Evolutionary conservation across 179 eudicot species (phyloP).

Genomic region (Kewa caespitosa): DNA sequence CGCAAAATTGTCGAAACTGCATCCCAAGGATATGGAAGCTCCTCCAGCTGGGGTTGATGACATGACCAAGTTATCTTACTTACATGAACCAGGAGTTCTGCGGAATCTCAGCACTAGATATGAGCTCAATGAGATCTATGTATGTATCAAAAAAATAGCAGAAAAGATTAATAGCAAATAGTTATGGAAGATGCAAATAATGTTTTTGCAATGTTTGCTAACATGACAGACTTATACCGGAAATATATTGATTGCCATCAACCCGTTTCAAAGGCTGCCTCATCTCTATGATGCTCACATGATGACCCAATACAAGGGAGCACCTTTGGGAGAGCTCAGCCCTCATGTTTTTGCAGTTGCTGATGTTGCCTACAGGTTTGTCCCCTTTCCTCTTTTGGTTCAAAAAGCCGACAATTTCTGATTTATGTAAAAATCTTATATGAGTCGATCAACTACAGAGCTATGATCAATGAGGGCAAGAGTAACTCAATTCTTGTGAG

Average conservation of each 20-base stretch:
- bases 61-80: constrained; percentile 91
- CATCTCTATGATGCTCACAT: constrained; percentile 88
- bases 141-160: constrained; percentile 32
- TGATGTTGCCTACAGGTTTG: constrained; percentile 90
- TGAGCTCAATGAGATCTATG: constrained; percentile 93
- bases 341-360: constrained; percentile 99
- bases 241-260: constrained; percentile 92
- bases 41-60: constrained; percentile 97
- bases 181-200: neutral
- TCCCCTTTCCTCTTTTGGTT: neutral
- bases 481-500: constrained; percentile 97
- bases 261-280: constrained; percentile 94
- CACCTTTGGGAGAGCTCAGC: constrained; percentile 88
- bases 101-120: constrained; percentile 79
- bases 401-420: neutral
- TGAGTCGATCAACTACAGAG: constrained; percentile 53
- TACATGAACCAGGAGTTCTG: constrained; percentile 96
- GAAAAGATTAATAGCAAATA: neutral
- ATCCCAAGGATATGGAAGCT: constrained; percentile 95
- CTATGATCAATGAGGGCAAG: constrained; percentile 88
- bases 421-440: neutral
- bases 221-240: constrained; percentile 89
- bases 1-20: constrained; percentile 65
- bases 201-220: constrained; percentile 18
- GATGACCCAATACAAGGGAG: constrained; percentile 99